Evolutionary conservation across 208 protist species (phyloP), one percentile per base, ranked within the genome.

Genomic region (Polymyxa betae): DNA sequence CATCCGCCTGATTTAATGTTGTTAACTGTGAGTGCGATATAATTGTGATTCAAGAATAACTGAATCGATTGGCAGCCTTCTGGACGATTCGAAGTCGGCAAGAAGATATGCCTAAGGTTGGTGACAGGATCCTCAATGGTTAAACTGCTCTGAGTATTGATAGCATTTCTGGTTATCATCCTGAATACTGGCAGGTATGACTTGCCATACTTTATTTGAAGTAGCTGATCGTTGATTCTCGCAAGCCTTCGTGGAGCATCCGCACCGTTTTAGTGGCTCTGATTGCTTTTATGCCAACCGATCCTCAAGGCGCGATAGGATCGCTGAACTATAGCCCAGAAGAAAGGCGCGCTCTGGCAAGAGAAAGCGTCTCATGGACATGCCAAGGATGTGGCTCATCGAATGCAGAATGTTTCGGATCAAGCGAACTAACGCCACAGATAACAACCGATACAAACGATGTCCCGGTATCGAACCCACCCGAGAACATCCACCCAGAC

Each of bases 1-100:
- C 97, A 97, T 90, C 97, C 97, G n/a, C 97, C 97, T 5, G 92
- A 92, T 46, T 95, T 98, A 41, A 91, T 96, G 12, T 93, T 95
- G 5, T 88, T 96, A 1, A 96, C 95, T 35, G 94, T 95, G 92
- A 29, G 90, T 46, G 44, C 20, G 38, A 32, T 91, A 10, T 29
- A 16, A 35, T 20, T 12, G 88, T n/a, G 16, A 1, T 77, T 12
- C 90, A 24, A 91, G 91, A 12, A 12, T 91, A 68, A 46, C 1
- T 1, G 5, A 29, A n/a, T 89, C 20, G 20, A 20, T 92, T 12
- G 68, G 32, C 66, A 96, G 94, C 95, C 95, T 0, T 96, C 96
- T 89, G 96, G 96, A 38, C 72, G 96, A 38, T 97, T 97, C 89
- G 90, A 97, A 89, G 93, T 93, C 1, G 91, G 89, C 72, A 95